A percentile compares a stretch with the other conserved stretches of the same genome.
Evolutionary conservation across 2,329 filamentous ascomycete genomes (phyloP).

Genomic region (Malbranchea zuffiana): DNA sequence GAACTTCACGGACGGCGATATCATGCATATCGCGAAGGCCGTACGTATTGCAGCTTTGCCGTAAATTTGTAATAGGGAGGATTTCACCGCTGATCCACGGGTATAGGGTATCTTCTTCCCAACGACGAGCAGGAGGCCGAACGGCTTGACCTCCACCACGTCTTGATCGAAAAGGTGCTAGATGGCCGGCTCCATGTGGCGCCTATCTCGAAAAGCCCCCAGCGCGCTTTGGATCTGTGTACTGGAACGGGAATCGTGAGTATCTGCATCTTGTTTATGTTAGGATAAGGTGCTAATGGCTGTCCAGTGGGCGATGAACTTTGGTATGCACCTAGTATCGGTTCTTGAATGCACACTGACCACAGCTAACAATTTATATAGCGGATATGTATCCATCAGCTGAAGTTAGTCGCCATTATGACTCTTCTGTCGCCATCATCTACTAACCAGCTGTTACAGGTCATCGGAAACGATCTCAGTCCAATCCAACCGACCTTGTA

Average conservation of each 20-base stretch:
- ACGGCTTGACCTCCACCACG: constrained; percentile 17
- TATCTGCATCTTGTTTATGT: not conserved
- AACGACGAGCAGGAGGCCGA: constrained; percentile 17
- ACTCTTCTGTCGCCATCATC: not conserved
- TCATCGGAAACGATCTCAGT: constrained; percentile 23
- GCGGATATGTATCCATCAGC: constrained; percentile 21
- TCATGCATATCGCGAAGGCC: constrained; percentile 18
- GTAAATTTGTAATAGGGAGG: not conserved
- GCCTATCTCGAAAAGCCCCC: constrained; percentile 14
- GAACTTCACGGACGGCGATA: constrained; percentile 22
- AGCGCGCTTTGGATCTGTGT: constrained; percentile 16
- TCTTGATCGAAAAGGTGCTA: constrained; percentile 12
- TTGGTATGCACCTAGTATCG: constrained; percentile 11
- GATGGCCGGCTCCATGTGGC: constrained; percentile 15
- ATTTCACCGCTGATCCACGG: not conserved
- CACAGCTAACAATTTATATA: constrained; percentile 5
- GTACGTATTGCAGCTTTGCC: constrained; percentile 6
- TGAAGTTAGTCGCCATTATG: constrained; percentile 11
- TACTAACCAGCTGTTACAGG: constrained; percentile 9
- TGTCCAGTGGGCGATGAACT: constrained; percentile 22
- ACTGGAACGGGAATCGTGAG: constrained; percentile 17
- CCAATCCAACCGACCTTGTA: constrained; percentile 15
- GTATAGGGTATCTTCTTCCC: constrained; percentile 12
- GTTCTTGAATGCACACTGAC: not conserved
- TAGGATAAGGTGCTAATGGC: no score